Evolutionary conservation across 441 rosid genomes (phyloP).

Genomic region (Pelargonium fulgidum): DNA sequence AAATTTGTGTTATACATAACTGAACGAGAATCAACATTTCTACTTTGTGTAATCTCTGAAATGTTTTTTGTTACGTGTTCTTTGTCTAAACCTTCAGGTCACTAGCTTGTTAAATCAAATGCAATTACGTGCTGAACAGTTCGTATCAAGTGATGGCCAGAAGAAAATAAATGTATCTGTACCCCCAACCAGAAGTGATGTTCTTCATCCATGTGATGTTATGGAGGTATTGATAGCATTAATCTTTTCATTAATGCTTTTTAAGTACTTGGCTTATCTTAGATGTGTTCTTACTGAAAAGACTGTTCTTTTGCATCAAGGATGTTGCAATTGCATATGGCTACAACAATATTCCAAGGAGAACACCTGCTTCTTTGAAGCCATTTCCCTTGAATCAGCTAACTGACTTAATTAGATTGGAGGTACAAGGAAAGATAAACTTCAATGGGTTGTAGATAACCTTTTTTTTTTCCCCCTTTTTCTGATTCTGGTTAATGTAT

Average conservation of each 20-base stretch:
- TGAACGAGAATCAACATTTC: no score
- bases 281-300: slow-evolving; percentile 11
- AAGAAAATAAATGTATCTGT: slow-evolving; percentile 50
- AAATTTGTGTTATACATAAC: no score
- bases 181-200: slow-evolving; percentile 89
- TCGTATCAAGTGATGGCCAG: slow-evolving; percentile 31
- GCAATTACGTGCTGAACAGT: slow-evolving; percentile 63
- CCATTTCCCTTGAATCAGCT: slow-evolving; percentile 77
- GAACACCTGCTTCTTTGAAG: slow-evolving; percentile 55
- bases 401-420: slow-evolving; percentile 69
- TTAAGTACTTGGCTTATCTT: slow-evolving; percentile 1
- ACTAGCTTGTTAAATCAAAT: slow-evolving; percentile 66
- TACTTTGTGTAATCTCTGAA: neutral
- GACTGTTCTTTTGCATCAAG: slow-evolving; percentile 30
- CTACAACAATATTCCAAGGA: slow-evolving; percentile 69
- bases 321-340: slow-evolving; percentile 98
- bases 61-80: neutral
- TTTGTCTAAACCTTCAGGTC: slow-evolving; percentile 41
- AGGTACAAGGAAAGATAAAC: slow-evolving; percentile 37
- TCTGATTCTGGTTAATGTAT: neutral
- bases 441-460: neutral
- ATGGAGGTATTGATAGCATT: slow-evolving; percentile 62
- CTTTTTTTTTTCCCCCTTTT: neutral
- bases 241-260: slow-evolving; percentile 3
- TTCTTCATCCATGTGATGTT: slow-evolving; percentile 95